Evolutionary conservation across 2,329 filamentous ascomycete species (phyloP), one percentile per base, ranked within the genome.

Genomic region (Alternaria alternata): DNA sequence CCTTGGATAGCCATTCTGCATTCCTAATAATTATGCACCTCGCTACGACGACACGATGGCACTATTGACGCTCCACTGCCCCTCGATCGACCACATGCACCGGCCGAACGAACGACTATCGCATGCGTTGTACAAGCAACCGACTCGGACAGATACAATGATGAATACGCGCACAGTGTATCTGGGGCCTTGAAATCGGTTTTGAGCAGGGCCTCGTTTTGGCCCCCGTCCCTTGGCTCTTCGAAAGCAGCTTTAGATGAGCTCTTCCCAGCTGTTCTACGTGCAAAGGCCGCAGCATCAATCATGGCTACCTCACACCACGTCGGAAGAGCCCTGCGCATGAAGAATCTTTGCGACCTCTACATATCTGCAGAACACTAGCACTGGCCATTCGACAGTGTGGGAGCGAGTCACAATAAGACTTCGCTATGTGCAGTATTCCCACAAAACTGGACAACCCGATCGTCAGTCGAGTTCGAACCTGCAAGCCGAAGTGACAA

Each of bases 11-110:
- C 42, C 16, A 39, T 11, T 28, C 1, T 26, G 32, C 32, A 4
- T 51, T 34, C 7, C 47, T 24, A 16, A 18, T 36, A 32, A 36
- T 32, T 20, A 22, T 34, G n/a, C 41, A 36, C 36, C 43, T 22
- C 34, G 28, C 36, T 16, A 38, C 36, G 49, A 44, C 20, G 24
- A 28, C 34, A 60, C 64, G 39, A 65, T 59, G 54, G 47, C 54
- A 44, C 43, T 20, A 38, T 36, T 32, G 49, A 39, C 55, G 62
- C 55, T 44, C 61, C 54, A 54, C 61, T 65, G 52, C 67, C 69
- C 69, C 69, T 69, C 69, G 66, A 59, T 65, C 62, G 49, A 57
- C 59, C 49, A 54, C 58, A 51, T 58, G 53, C 43, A 51, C 51
- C 61, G n/a, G 53, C 52, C 32, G 42, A 24, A 60, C 42, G 39